Conservation (phyloP, 805 yeast genomes). For the Cephaloascus albidus region DNA sequence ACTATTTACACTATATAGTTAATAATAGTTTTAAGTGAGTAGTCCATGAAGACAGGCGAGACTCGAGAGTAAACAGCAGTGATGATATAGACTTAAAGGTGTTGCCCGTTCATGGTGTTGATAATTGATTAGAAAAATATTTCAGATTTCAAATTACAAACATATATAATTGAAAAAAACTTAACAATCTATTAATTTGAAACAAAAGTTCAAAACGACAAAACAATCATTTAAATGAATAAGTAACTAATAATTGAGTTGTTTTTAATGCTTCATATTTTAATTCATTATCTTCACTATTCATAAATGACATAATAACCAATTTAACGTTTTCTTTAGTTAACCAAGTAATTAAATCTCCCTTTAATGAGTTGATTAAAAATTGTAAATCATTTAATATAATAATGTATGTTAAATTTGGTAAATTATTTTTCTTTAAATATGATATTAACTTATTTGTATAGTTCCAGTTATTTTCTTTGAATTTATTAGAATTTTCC, state of each 20-base stretch:
- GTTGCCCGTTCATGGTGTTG: too few relatives aligned
- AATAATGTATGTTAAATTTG: conserved; percentile 18
- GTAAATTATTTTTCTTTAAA: conserved; percentile 22
- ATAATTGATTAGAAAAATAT: too few relatives aligned
- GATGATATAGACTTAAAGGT: too few relatives aligned
- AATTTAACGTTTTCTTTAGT: conserved; percentile 56
- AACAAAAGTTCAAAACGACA: too few relatives aligned
- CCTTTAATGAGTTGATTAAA: conserved; percentile 29
- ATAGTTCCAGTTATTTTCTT: conserved; percentile 66
- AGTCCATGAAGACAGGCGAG: too few relatives aligned
- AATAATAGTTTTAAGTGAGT: too few relatives aligned
- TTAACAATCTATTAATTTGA: too few relatives aligned
- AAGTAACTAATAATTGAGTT: conserved; percentile 88
- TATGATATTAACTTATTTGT: conserved; percentile 52
- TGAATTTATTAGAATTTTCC: conserved; percentile 69
- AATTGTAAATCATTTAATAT: conserved; percentile 32
- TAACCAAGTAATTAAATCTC: conserved; percentile 25
- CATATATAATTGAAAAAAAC: too few relatives aligned
- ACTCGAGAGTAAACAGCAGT: too few relatives aligned
- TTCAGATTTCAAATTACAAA: too few relatives aligned
- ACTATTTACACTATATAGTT: too few relatives aligned
- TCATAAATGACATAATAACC: conserved; percentile 77
- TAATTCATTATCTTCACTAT: conserved; percentile 73
- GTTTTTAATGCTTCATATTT: conserved; percentile 93
- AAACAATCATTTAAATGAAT: conserved; percentile 45